phyloP scores from a whole-genome alignment of 352 stramenopile species.

The Peronospora farinosa region DNA sequence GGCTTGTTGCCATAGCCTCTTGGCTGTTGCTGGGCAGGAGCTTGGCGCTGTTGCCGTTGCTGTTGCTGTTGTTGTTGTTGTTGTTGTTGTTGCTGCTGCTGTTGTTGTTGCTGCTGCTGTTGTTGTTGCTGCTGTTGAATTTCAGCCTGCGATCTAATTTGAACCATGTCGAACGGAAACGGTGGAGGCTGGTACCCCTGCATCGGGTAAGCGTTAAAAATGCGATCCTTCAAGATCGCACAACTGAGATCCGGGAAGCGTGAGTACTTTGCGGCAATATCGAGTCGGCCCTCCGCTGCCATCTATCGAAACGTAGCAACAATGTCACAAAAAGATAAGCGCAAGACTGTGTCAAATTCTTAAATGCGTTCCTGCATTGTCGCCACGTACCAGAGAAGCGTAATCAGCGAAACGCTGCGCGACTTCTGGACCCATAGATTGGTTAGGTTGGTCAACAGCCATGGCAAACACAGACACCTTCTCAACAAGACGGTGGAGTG shows the following conservation, averaged over 20 bases:
- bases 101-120: conserved; percentile 34
- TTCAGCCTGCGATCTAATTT: conserved; percentile 48
- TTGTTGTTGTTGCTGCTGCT: conserved; percentile 32
- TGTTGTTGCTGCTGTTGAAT: conserved; percentile 54
- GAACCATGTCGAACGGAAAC: conserved; percentile 80
- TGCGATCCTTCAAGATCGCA: conserved; percentile 78
- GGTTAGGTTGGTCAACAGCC: conserved; percentile 75
- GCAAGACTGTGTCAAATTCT: not conserved
- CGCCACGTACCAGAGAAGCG: conserved; percentile 33
- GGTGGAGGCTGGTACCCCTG: conserved; percentile 72
- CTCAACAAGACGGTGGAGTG: conserved; percentile 94
- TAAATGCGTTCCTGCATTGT: not conserved
- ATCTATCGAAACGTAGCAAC: conserved; percentile 46
- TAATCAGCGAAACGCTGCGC: conserved; percentile 90
- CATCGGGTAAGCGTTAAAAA: conserved; percentile 77
- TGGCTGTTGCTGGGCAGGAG: conserved; percentile 25
- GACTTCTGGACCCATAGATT: conserved; percentile 84
- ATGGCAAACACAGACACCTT: conserved; percentile 93
- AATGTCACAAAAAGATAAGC: conserved; percentile 5
- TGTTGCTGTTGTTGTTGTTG: conserved; percentile 32
- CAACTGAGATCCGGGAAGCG: conserved; percentile 72
- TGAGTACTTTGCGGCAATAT: conserved; percentile 91
- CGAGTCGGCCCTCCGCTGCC: conserved; percentile 88
- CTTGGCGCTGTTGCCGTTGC: conserved; percentile 29
- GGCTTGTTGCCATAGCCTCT: conserved; percentile 36